Conservation (phyloP, 768 basidiomycete species). For the Cytidiella melzeri region DNA sequence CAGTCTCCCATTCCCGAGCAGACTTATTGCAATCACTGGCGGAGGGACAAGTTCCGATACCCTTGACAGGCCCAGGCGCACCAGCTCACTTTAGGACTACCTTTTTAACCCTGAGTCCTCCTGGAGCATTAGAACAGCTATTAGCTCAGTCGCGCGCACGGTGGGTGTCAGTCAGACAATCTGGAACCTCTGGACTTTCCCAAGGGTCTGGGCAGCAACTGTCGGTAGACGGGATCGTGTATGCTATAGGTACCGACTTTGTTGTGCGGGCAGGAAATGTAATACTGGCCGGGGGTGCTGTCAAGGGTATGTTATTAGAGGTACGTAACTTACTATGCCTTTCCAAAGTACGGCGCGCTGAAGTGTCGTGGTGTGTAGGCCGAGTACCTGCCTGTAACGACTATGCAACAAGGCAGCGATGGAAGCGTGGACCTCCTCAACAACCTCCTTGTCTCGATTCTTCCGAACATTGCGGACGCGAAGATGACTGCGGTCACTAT, state of each 20-base stretch:
- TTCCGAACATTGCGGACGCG: constrained; percentile 68
- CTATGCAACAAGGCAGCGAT: constrained; percentile 55
- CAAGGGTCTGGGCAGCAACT: constrained; percentile 56
- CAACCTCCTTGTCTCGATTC: constrained; percentile 65
- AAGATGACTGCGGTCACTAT: constrained; percentile 75
- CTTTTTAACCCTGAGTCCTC: constrained; percentile 69
- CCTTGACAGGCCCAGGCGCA: constrained; percentile 14
- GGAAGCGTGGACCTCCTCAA: constrained; percentile 71
- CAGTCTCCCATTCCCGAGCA: constrained; percentile 58
- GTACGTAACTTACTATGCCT: constrained; percentile 29
- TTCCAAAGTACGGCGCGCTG: background rate
- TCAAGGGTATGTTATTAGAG: constrained; percentile 84
- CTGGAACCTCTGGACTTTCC: constrained; percentile 20
- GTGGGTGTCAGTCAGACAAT: constrained; percentile 66
- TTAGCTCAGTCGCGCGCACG: constrained; percentile 67
- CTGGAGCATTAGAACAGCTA: constrained; percentile 69
- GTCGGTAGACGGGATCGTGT: constrained; percentile 69
- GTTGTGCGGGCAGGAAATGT: constrained; percentile 77
- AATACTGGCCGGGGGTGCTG: constrained; percentile 62
- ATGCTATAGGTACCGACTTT: constrained; percentile 76
- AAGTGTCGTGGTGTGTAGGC: constrained; percentile 40
- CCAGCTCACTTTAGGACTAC: constrained; percentile 67
- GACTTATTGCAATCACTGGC: constrained; percentile 42
- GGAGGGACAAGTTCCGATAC: constrained; percentile 7
- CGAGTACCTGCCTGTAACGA: constrained; percentile 75